Conservation (phyloP, 2,329 filamentous ascomycete genomes). For the Gaeumannomyces tritici region DNA sequence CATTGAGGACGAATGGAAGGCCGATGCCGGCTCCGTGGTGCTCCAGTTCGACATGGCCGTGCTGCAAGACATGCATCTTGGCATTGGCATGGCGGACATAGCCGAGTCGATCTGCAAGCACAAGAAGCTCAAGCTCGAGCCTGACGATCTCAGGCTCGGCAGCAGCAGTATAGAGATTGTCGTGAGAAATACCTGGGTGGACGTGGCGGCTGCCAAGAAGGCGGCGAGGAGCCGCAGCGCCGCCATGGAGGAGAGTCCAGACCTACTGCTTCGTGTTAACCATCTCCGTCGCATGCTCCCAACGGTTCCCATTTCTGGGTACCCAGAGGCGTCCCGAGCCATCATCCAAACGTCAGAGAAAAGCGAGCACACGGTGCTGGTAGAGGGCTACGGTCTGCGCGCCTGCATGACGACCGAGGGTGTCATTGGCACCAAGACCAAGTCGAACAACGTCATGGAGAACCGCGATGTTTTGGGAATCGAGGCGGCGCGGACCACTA, state of each 20-base stretch:
- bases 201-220: conserved; percentile 36
- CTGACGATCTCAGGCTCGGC: conserved; percentile 7
- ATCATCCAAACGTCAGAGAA: conserved; percentile 77
- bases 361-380: conserved; percentile 63
- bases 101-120: conserved; percentile 65
- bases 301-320: conserved; percentile 78
- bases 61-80: conserved; percentile 72
- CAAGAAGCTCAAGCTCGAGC: conserved; percentile 70
- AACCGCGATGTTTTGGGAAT: conserved; percentile 81
- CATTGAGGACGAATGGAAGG: conserved; percentile 84
- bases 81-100: conserved; percentile 66
- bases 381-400: conserved; percentile 88
- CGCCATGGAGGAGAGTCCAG: conserved; percentile 39
- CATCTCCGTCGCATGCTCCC: conserved; percentile 76
- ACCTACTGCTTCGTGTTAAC: conserved; percentile 71
- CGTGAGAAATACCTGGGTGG: conserved; percentile 46
- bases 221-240: conserved; percentile 31
- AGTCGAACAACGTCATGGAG: conserved; percentile 86
- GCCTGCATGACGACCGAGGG: conserved; percentile 91
- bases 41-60: conserved; percentile 74
- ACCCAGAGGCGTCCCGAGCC: conserved; percentile 74
- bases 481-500: conserved; percentile 83
- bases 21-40: conserved; percentile 63
- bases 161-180: conserved; percentile 62
- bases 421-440: conserved; percentile 66